Base-by-base conservation (phyloP, 176 grass and related monocot species). In the Carex cristatella region DNA sequence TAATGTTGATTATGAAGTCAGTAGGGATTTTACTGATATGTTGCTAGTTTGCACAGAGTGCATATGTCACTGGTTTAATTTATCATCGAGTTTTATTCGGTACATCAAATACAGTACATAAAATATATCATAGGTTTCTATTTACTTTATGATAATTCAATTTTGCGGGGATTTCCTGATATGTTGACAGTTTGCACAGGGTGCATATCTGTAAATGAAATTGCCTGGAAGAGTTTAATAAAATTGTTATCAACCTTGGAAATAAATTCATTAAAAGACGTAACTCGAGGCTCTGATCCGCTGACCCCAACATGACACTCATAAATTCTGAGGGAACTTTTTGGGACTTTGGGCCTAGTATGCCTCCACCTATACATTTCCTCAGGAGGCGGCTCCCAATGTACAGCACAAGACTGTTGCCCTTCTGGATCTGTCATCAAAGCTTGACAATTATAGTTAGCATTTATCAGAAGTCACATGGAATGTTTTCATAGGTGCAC, bases 241-340 rank as follows among this genome's bases (percentile, higher is more conserved):
- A 81, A 55, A 30, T 65, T 13, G n/a, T 10, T 65, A 67, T 58
- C 23, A 65, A 97, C 92, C 61, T 93, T 93, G 58, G 92, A 93
- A 83, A 92, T 94, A 89, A 98, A 98, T 70, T 98, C 92, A 65
- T 89, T 87, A 83, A 98, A 98, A 8, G 95, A 91, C 64, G 92
- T 86, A 91, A 98, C 80, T 80, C 90, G 94, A 66, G 84, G 67
- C 70, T 93, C 92, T 19, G 89, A 90, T 83, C 95, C 92, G 92
- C 92, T 94, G 86, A 98, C 92, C 66, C 95, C 95, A 85, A 98
- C 80, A 91, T 94, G 92, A 13, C 89, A 98, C 85, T 98, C 92
- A 65, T 98, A 98, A 87, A 98, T 98, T 88, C 89, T 89, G 86
- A 94, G 92, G 56, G 95, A 93, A 88, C 84, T 61, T 75, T 98